Evolutionary conservation across 192 early-diverging fungal genomes (phyloP).

Genomic region (Coemansia sp.): DNA sequence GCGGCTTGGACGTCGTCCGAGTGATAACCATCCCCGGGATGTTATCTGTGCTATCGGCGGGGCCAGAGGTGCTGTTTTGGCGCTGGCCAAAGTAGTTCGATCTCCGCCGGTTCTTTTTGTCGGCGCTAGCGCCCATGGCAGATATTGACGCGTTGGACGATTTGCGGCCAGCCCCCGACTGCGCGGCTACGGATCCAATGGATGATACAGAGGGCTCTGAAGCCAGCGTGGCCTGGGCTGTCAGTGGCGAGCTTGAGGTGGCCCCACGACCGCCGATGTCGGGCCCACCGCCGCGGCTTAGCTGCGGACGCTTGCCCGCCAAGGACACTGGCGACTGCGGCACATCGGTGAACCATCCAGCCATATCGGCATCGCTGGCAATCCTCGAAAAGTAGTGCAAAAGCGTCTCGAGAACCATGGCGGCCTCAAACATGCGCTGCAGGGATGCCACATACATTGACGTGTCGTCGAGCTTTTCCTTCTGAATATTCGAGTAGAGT

Average conservation of each 20-base stretch:
- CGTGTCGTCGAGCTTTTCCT: slow-evolving; percentile 56
- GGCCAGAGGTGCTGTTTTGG: slow-evolving; percentile 25
- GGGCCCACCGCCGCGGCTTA: slow-evolving; percentile 14
- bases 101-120: slow-evolving; percentile 44
- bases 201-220: slow-evolving; percentile 43
- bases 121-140: slow-evolving; percentile 11
- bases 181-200: slow-evolving; percentile 24
- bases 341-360: slow-evolving; percentile 49
- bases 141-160: slow-evolving; percentile 49
- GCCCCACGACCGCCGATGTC: slow-evolving; percentile 18
- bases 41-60: slow-evolving; percentile 16
- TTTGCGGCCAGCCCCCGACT: slow-evolving; percentile 26
- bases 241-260: slow-evolving; percentile 20
- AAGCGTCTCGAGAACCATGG: slow-evolving; percentile 37
- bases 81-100: slow-evolving; percentile 58
- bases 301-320: slow-evolving; percentile 26
- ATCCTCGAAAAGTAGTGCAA: slow-evolving; percentile 56
- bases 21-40: slow-evolving; percentile 14
- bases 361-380: slow-evolving; percentile 49
- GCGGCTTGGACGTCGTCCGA: slow-evolving; percentile 18
- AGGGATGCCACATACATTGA: slow-evolving; percentile 41
- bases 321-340: slow-evolving; percentile 47
- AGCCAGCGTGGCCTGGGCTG: slow-evolving; percentile 31
- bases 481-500: slow-evolving; percentile 57
- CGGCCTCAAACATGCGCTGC: slow-evolving; percentile 51